Base-by-base conservation (phyloP, 768 basidiomycete genomes). In the Phanerochaete carnosa region DNA sequence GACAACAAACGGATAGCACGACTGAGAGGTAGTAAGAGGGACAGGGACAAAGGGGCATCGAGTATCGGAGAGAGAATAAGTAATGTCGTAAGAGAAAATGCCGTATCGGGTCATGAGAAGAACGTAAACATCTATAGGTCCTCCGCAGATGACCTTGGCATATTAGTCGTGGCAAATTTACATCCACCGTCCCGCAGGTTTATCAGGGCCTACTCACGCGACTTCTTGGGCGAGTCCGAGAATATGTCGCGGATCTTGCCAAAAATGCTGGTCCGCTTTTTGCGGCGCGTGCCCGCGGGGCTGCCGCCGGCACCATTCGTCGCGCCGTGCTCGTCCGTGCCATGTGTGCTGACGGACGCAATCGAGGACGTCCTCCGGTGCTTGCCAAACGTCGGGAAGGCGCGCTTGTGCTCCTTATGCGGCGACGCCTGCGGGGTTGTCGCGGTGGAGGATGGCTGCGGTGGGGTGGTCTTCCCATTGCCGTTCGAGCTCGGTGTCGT, bases 241-340 rank as follows among this genome's bases (percentile, higher is more conserved):
- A 75, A 73, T 26, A 70, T 62, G 39, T 65, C 65, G 63, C 70
- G 72, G 56, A 75, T 62, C 68, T 69, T 71, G 43, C 69, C 72
- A 57, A 75, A 72, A 60, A 75, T 50, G 56, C 71, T 70, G 50
- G 53, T 68, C 39, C 72, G 68, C 66, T 71, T 71, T 65, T 63
- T 65, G 57, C 69, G 67, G 58, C 60, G 60, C 33, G 61, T 57
- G 46, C 64, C 57, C 35, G 45, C 49, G 39, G 55, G 58, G 63
- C 52, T 49, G 45, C 15, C 37, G 62, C 35, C 39, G 55, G n/a
- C n/a, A n/a, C n/a, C n/a, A n/a, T 39, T 32, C 55, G 28, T 33
- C 22, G 16, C 58, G 45, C 61, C 54, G 58, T 55, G 58, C 61
- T 64, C 57, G 58, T 64, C 61, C 55, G 57, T 59, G 26, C 64